These are phyloP conservation scores for Sphagnum fallax DNA, from an alignment of 228 moss, liverwort and hornwort genomes.

Conservation along the genomic window DNA sequence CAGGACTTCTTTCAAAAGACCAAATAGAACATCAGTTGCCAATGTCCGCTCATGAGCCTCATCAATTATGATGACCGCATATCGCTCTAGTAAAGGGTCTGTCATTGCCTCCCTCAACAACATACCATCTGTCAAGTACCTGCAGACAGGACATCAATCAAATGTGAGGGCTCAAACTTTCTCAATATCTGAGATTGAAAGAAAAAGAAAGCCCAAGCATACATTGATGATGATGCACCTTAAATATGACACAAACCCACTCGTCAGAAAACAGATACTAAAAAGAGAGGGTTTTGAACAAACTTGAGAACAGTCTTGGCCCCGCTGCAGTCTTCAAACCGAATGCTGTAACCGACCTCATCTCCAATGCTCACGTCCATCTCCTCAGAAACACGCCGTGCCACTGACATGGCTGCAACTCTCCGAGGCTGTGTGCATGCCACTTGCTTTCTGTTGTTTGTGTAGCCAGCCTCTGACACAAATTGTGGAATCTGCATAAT, in stretches of 20 bases:
- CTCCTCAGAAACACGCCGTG: constrained; percentile 97
- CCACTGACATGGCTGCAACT: constrained; percentile 99
- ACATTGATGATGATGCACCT: neutral
- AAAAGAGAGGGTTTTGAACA: constrained; percentile 1
- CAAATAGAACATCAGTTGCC: constrained; percentile 95
- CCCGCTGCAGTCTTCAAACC: constrained; percentile 98
- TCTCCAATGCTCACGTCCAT: constrained; percentile 99
- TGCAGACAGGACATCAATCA: constrained; percentile 5
- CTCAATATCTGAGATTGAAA: too few species aligned
- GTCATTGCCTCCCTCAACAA: constrained; percentile 99
- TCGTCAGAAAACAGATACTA: neutral
- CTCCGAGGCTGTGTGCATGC: constrained; percentile 97
- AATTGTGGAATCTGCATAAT: constrained; percentile 88
- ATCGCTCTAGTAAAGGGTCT: constrained; percentile 93
- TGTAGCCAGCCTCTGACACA: constrained; percentile 96
- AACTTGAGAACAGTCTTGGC: constrained; percentile 89
- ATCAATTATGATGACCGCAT: constrained; percentile 94
- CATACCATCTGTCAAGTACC: constrained; percentile 99
- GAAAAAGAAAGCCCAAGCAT: neutral
- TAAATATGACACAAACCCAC: neutral
- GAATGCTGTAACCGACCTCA: constrained; percentile 98
- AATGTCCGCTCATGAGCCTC: constrained; percentile 97
- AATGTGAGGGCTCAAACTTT: neutral
- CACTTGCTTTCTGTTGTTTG: constrained; percentile 92
- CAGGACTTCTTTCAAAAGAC: constrained; percentile 88